phyloP scores from a whole-genome alignment of 176 grass and related monocot species.

The Rhipidocladum racemiflorum region DNA sequence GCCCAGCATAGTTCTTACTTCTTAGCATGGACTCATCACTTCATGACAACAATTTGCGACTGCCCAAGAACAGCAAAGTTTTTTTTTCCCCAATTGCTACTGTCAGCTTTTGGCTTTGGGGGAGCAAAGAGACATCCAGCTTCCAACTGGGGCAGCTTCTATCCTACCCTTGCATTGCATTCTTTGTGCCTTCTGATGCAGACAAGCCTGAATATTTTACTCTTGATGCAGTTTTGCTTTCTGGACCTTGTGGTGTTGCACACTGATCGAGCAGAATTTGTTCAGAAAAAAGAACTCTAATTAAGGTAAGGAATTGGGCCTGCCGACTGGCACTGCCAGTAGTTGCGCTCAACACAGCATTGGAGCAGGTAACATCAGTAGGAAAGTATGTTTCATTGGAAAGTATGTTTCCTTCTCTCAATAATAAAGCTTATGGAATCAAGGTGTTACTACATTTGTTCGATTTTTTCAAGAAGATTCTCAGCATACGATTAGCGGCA shows the following conservation, averaged over 20 bases:
- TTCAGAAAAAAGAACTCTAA: conserved; percentile 16
- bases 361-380: neutral
- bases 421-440: neutral
- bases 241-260: neutral
- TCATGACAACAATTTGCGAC: conserved; percentile 22
- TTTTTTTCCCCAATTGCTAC: neutral
- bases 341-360: neutral
- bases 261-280: conserved; percentile 1
- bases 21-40: conserved; percentile 1
- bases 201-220: conserved; percentile 10
- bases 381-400: neutral
- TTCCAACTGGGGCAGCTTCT: conserved; percentile 31
- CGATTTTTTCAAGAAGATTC: neutral
- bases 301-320: conserved; percentile 5
- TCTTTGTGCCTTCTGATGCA: conserved; percentile 8
- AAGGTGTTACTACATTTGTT: neutral
- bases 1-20: neutral
- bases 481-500: neutral
- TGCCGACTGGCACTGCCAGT: neutral
- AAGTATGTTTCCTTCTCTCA: neutral
- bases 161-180: conserved; percentile 21
- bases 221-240: conserved; percentile 22
- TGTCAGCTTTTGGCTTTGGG: conserved; percentile 27
- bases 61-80: conserved; percentile 12
- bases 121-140: conserved; percentile 26